These are phyloP conservation scores for Pseudocercospora pini-densiflorae DNA, from an alignment of 2,329 filamentous ascomycete species.

Conservation along the genomic window DNA sequence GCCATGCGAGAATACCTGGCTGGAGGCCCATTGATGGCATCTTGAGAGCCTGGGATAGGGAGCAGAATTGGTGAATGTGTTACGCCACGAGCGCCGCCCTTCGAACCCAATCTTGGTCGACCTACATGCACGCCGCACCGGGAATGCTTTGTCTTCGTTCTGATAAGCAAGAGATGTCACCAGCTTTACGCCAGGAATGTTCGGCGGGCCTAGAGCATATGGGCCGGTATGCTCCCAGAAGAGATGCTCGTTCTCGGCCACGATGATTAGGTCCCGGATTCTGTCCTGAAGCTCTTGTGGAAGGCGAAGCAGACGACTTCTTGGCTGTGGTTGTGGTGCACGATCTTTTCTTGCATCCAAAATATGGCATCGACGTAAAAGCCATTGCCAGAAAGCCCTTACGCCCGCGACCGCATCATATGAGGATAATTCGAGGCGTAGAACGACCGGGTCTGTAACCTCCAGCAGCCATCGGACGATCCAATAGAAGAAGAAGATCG, in stretches of 20 bases:
- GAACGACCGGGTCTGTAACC: background rate
- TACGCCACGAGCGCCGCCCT: background rate
- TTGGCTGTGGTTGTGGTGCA: background rate
- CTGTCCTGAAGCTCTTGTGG: background rate
- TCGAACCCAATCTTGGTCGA: background rate
- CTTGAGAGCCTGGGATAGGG: background rate
- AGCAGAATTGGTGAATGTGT: background rate
- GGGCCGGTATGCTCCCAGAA: background rate
- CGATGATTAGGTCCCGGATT: background rate
- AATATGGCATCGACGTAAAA: background rate
- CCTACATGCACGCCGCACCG: background rate
- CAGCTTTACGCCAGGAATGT: background rate
- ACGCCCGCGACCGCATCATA: too few relatives aligned
- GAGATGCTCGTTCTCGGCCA: background rate
- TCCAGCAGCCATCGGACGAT: background rate
- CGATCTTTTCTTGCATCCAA: too few relatives aligned
- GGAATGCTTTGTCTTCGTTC: background rate
- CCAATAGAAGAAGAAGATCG: background rate
- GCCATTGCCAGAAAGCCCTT: background rate
- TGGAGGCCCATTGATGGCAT: too few relatives aligned
- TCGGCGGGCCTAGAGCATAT: background rate
- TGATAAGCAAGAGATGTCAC: background rate
- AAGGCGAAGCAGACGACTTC: background rate
- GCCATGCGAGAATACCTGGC: background rate
- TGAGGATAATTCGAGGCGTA: background rate